phyloP scores from a whole-genome alignment of 441 rosid species.

The Erodium moschatum region DNA sequence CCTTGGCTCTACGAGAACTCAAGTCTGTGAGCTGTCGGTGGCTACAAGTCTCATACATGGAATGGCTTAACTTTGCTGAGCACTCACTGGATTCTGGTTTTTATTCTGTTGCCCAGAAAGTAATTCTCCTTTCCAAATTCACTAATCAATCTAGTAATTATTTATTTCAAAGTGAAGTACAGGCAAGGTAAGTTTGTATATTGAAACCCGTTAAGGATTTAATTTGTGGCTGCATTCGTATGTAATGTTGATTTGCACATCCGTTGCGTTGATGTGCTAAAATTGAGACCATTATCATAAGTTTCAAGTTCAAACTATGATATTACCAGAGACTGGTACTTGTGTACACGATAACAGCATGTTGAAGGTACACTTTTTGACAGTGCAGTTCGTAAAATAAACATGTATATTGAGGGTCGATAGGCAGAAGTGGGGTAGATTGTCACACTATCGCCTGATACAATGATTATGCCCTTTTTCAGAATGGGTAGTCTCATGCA shows the following conservation, averaged over 20 bases:
- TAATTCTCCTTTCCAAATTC: background rate
- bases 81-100: conserved; percentile 1
- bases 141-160: background rate
- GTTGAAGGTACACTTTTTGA: background rate
- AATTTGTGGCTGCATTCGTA: background rate
- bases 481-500: background rate
- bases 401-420: no score
- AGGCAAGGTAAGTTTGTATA: background rate
- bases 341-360: background rate
- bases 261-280: background rate
- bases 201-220: background rate
- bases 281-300: background rate
- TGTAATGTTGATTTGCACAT: background rate
- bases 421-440: no score
- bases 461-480: background rate
- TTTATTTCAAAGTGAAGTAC: background rate
- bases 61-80: conserved; percentile 1
- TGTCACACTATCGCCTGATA: no score
- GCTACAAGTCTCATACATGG: background rate
- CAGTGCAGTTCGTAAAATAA: background rate
- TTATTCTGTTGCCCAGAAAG: background rate
- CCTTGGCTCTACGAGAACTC: background rate
- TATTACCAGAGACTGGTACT: background rate
- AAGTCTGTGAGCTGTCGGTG: background rate
- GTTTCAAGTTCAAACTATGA: background rate